phyloP scores from a whole-genome alignment of 768 basidiomycete species.

The Tulasnella sp. region DNA sequence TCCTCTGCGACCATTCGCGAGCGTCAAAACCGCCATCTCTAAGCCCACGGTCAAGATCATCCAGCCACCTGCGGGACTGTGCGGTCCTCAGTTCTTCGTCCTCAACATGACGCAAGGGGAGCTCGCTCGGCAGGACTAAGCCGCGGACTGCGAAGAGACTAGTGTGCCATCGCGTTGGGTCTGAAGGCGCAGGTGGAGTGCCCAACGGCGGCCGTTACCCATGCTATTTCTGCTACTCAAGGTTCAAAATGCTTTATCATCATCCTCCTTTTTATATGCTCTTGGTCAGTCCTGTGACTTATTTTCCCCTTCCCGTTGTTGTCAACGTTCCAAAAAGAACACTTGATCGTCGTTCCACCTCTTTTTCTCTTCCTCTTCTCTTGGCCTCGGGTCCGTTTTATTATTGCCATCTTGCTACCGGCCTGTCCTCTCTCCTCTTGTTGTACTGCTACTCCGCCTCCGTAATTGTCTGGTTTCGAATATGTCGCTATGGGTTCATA shows the following conservation, averaged over 20 bases:
- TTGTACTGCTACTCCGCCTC: background rate
- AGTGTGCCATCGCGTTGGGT: background rate
- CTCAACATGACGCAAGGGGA: constrained; percentile 79
- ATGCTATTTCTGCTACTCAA: background rate
- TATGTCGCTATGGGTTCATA: background rate
- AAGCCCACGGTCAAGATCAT: constrained; percentile 51
- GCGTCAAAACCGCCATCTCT: constrained; percentile 40
- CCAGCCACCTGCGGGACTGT: constrained; percentile 57
- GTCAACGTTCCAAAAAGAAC: background rate
- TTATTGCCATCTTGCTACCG: background rate
- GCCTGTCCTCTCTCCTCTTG: background rate
- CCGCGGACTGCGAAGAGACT: background rate
- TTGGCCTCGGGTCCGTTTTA: background rate
- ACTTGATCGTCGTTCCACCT: background rate
- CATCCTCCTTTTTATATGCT: background rate
- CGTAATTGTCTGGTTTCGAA: background rate
- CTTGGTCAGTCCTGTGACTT: background rate
- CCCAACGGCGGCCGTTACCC: background rate
- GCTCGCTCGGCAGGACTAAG: constrained; percentile 32
- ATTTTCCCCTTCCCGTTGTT: background rate
- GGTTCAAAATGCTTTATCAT: background rate
- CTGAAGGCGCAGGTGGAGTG: background rate
- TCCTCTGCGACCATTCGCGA: constrained; percentile 68
- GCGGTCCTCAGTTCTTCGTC: constrained; percentile 51
- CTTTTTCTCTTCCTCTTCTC: background rate